Base-by-base conservation (phyloP, 2,329 filamentous ascomycete genomes). In the Sporothrix dimorphospora region DNA sequence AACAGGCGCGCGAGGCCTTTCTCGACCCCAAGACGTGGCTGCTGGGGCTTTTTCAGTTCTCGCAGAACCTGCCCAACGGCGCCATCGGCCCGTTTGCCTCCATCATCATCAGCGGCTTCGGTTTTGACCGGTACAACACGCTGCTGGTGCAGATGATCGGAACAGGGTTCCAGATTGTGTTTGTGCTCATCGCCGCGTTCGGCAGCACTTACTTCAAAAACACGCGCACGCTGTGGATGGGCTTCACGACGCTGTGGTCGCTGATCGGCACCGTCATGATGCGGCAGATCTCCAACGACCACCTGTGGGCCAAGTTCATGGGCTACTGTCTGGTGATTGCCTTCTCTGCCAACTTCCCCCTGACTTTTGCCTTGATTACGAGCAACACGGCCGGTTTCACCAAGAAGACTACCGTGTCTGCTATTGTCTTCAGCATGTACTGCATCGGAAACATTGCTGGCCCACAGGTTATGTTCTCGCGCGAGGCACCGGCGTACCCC, bases 11-110 rank as follows among this genome's bases (percentile, higher is more conserved):
- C 34, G 66, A 69, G 21, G 66, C 49, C 9, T 19, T 69, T 27
- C 49, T 38, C 8, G 66, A 69, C 49, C 12, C 51, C 66, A 69
- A 69, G 30, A 49, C 49, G 47, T 69, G 66, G 66, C 4, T 69
- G 2, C 21, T 69, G 27, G 66, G 34, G 19, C 21, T 69, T 3
- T 69, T 69, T n/a, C 49, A 69, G 45, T 42, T 69, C 7, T 19
- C 34, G 3, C 49, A 53, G 45, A 69, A 69, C 34, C 49, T 69
- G 12, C 66, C 66, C 19, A 69, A 69, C 49, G 66, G 66, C 21
- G 66, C 45, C n/a, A 30, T 69, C 19, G 38, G 49, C 30, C 49
- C 45, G 9, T 69, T 69, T 53, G 66, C 45, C 16, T 69, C 66
- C 4, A 69, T 69, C 8, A 42, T 69, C 21, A 69, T 69, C n/a